Percentiles rank a stretch among this genome's conserved stretches.
Conservation (phyloP, 257 asterid species). For the Schizonepeta tenuifolia region DNA sequence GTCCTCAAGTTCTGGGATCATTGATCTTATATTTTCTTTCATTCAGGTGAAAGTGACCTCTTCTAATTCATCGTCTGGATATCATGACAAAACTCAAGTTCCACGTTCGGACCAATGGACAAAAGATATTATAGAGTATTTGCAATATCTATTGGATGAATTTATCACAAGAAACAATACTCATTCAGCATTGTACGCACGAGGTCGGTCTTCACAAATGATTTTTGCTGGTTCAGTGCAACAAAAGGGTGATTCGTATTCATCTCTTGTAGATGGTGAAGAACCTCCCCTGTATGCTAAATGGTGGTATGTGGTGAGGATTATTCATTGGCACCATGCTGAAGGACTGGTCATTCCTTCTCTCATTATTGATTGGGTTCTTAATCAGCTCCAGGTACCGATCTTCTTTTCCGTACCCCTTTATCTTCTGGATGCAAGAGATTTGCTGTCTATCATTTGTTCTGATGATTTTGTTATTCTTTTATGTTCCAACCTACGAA, state of each 20-base stretch:
- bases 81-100: constrained; percentile 76
- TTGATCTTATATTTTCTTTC: constrained; percentile 39
- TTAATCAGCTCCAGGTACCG: constrained; percentile 91
- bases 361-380: constrained; percentile 94
- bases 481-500: constrained; percentile 34
- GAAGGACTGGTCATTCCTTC: constrained; percentile 93
- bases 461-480: constrained; percentile 29
- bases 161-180: constrained; percentile 66
- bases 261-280: constrained; percentile 58
- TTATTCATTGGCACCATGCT: constrained; percentile 92
- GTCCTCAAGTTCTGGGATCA: constrained; percentile 11
- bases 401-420: constrained; percentile 10
- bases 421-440: constrained; percentile 17
- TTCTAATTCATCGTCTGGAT: constrained; percentile 71
- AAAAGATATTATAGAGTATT: constrained; percentile 87
- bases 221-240: constrained; percentile 66
- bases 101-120: constrained; percentile 98
- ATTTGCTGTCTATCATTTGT: constrained; percentile 4
- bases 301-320: constrained; percentile 99
- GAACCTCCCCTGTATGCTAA: constrained; percentile 88
- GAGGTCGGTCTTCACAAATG: constrained; percentile 75
- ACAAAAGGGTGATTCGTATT: constrained; percentile 55
- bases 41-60: constrained; percentile 86
- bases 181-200: constrained; percentile 57
- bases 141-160: constrained; percentile 91